A percentile compares a stretch with the other conserved stretches of the same genome.
phyloP scores from a whole-genome alignment of 306 rosid species.

The Vicia sativa region DNA sequence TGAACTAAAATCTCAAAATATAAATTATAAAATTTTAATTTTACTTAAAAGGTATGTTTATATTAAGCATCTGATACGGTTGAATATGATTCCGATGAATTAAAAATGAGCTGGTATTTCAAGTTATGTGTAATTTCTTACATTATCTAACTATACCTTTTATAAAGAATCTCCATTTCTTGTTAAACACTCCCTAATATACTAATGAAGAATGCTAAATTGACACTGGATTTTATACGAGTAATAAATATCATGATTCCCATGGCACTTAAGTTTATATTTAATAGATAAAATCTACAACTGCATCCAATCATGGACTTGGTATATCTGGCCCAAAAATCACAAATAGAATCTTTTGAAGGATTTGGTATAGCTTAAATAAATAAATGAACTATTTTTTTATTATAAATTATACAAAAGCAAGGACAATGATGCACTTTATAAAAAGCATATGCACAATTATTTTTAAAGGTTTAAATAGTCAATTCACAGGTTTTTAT shows the following conservation, averaged over 20 bases:
- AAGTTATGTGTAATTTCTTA: constrained; percentile 21
- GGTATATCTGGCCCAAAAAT: constrained; percentile 38
- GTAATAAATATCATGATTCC: constrained; percentile 29
- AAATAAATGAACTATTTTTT: constrained; percentile 2
- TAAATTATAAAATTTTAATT: too few species aligned
- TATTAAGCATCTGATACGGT: too few species aligned
- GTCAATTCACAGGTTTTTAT: too few species aligned
- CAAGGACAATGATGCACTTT: constrained; percentile 20
- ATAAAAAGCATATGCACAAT: not conserved
- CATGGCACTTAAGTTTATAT: constrained; percentile 31
- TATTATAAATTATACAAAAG: not conserved
- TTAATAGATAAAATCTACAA: constrained; percentile 20
- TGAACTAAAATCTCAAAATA: too few species aligned
- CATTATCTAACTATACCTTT: constrained; percentile 6
- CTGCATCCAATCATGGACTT: constrained; percentile 37
- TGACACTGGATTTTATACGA: too few species aligned
- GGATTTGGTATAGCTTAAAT: constrained; percentile 40
- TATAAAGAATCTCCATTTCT: constrained; percentile 32
- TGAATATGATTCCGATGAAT: not conserved
- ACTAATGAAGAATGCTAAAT: too few species aligned
- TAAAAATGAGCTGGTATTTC: not conserved
- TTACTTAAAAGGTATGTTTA: too few species aligned
- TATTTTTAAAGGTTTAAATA: not conserved
- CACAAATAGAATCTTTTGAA: constrained; percentile 36
- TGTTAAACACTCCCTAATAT: not conserved